Conservation (phyloP, 2,329 filamentous ascomycete species). For the Endothia cerciana region DNA sequence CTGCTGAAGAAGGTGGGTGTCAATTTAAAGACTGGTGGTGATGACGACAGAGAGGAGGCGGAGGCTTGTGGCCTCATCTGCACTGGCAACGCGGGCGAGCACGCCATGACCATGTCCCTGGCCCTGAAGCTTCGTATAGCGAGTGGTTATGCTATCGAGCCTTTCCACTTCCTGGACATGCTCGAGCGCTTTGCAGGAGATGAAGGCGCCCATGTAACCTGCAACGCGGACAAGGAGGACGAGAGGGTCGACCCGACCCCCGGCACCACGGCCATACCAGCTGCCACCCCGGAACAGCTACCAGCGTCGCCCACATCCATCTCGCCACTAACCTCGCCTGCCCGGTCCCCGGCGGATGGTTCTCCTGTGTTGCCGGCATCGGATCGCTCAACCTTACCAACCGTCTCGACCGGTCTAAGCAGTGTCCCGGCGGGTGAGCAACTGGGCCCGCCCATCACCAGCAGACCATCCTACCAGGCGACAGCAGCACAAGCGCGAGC, state of each 20-base stretch:
- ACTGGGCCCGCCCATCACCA: conserved; percentile 7
- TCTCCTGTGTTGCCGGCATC: conserved; percentile 11
- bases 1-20: conserved; percentile 30
- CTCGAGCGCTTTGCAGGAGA: conserved; percentile 32
- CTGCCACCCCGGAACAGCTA: conserved; percentile 1
- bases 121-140: conserved; percentile 39
- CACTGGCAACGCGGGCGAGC: conserved; percentile 41
- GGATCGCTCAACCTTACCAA: background rate
- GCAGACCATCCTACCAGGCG: background rate
- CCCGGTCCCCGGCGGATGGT: background rate
- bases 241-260: conserved; percentile 2
- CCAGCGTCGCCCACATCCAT: background rate
- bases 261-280: background rate
- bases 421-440: background rate
- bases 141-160: conserved; percentile 41
- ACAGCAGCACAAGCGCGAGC: background rate
- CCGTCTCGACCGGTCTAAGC: background rate
- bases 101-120: conserved; percentile 43
- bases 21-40: conserved; percentile 15
- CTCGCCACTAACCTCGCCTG: conserved; percentile 12
- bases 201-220: background rate
- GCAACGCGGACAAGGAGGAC: background rate
- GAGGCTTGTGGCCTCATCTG: conserved; percentile 33
- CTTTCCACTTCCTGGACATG: conserved; percentile 39
- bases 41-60: background rate